Evolutionary conservation across 2,329 filamentous ascomycete genomes (phyloP), one percentile per base, ranked within the genome.

Genomic region (Chalaropsis thielavioides): DNA sequence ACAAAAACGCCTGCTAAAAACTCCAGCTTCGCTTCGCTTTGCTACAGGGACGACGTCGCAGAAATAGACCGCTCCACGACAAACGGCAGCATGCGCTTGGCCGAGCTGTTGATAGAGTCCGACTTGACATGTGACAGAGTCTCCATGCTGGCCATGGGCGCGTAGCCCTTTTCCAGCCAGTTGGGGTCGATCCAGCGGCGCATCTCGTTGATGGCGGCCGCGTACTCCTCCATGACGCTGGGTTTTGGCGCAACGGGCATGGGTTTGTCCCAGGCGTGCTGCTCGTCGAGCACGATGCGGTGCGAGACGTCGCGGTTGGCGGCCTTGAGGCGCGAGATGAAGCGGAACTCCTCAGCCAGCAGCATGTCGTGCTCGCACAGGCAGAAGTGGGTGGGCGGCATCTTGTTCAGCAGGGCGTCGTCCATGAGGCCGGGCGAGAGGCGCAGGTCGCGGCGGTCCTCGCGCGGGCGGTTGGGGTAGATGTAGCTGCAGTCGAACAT

Each of bases 331-430:
- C 86, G 77, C 62, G 83, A 77, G 11, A 82, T 79, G 68, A 91
- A 86, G 3, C 78, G 76, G 67, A 86, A 75, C 11, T 82, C 83
- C 70, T 86, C 83, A 1, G 74, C 75, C 10, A 83, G 76, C n/a
- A 86, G 72, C 82, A 86, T 86, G 71, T 86, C 83, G 72, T 79
- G 82, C 73, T 87, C 84, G 73, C 84, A 87, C 2, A 84, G 79
- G 69, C 81, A 83, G 51, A 86, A 73, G 19, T 85, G 76, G 2
- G 86, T 72, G 17, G 80, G 79, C 0, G 79, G 75, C 2, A 85
- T 78, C 46, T 82, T 75, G 11, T 74, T 74, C 2, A 86, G 69
- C n/a, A 81, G 69, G 35, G 78, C 76, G 68, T 83, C 79, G 0
- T 78, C 72, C 65, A 84, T 83, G 7, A 82, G 76, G 2, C 78